Base-by-base conservation (phyloP, 2,329 filamentous ascomycete genomes). In the Celoporthe dispersa region DNA sequence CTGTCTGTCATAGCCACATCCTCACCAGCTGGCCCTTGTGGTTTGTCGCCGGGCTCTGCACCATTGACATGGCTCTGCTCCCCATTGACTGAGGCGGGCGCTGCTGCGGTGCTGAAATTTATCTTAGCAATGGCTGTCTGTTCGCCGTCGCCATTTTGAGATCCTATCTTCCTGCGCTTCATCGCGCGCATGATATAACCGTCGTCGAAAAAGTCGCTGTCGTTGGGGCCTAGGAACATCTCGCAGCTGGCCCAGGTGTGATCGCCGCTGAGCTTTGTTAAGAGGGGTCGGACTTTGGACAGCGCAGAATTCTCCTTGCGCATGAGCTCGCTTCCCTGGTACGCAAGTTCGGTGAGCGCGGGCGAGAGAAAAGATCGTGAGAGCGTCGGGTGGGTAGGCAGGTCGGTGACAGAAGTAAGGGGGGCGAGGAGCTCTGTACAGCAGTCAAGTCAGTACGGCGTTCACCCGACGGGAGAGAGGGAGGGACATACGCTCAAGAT, bases 201-300 rank as follows among this genome's bases (percentile, higher is more conserved):
- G 66, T 87, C 82, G 64, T 82, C 83, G 73, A 86, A 91, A 1
- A 90, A 78, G 48, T 86, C 82, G 67, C 84, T 79, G 74, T 91
- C 88, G 74, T 87, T 83, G 6, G 85, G 81, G 0, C 85, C 85
- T 51, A 89, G 80, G 80, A 91, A 86, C 73, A 84, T 81, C 62
- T 85, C 84, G 75, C 88, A 90, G 9, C 88, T 88, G 60, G 86
- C 85, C 89, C 89, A 91, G 19, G 88, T 89, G 72, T 90, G 88
- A 78, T 97, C 93, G 41, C 93, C 93, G 64, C 91, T 89, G 11
- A 96, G 84, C 73, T 88, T 88, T 41, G 91, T 92, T 73, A 93
- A 85, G 65, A 96, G 81, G 74, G 91, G 88, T 77, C 93, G 93
- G 62, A 93, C 90, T 75, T 88, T 89, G 87, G 91, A 93, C 14